Conservation (phyloP, 2,329 filamentous ascomycete genomes). For the Arthrobotrys sinensis region DNA sequence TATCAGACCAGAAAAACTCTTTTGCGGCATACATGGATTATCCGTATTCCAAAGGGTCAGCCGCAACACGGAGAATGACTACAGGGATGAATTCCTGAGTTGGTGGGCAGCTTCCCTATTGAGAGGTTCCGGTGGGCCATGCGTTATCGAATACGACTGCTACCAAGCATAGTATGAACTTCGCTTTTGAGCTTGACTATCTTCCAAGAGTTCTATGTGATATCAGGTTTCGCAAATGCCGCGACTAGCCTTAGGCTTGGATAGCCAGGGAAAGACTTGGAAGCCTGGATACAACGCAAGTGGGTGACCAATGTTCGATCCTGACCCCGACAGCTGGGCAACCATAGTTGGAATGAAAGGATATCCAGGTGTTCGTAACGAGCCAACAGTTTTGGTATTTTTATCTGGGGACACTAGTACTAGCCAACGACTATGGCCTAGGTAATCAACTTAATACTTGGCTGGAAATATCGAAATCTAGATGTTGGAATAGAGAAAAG, state of each 20-base stretch:
- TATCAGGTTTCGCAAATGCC: slow-evolving; percentile 19
- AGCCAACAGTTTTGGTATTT: background rate
- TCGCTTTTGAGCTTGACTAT: slow-evolving; percentile 35
- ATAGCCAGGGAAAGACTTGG: slow-evolving; percentile 11
- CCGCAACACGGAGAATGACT: slow-evolving; percentile 17
- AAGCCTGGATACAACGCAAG: slow-evolving; percentile 11
- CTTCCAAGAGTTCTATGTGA: background rate
- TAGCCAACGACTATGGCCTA: background rate
- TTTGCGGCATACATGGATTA: slow-evolving; percentile 8
- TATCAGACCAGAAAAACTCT: background rate
- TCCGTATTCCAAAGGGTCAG: slow-evolving; percentile 1
- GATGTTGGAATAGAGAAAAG: background rate
- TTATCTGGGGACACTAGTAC: background rate
- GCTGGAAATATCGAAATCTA: background rate
- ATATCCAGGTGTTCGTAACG: slow-evolving; percentile 5
- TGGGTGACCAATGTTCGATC: background rate
- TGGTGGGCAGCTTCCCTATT: slow-evolving; percentile 22
- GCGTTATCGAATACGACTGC: slow-evolving; percentile 7
- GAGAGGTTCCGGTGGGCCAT: slow-evolving; percentile 1
- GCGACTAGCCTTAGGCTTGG: background rate
- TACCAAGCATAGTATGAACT: slow-evolving; percentile 26
- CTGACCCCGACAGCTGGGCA: slow-evolving; percentile 6
- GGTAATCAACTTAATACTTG: background rate
- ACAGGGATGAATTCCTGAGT: background rate
- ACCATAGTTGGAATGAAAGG: slow-evolving; percentile 12